Conservation (phyloP, 345 rosid species). For the Aethionema arabicum region DNA sequence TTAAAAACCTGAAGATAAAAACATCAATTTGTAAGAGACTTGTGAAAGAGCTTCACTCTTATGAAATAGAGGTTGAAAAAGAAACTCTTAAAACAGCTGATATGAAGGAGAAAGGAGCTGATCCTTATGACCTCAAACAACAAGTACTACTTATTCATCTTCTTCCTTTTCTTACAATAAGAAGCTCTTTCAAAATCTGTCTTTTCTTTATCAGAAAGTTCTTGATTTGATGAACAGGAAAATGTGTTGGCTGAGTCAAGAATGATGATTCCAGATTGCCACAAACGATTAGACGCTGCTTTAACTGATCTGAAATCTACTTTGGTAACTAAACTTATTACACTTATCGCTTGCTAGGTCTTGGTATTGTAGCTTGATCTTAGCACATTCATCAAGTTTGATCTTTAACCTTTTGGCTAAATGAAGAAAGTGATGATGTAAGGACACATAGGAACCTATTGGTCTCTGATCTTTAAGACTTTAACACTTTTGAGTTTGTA, state of each 20-base stretch:
- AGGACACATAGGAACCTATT: not conserved
- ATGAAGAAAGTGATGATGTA: not conserved
- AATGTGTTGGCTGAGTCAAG: constrained; percentile 96
- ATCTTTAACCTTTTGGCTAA: too few species aligned
- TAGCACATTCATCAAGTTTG: too few species aligned
- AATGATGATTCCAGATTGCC: constrained; percentile 97
- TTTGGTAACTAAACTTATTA: constrained; percentile 48
- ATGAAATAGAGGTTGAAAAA: constrained; percentile 90
- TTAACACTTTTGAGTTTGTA: constrained; percentile 37
- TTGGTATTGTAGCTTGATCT: too few species aligned
- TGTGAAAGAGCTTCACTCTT: constrained; percentile 76
- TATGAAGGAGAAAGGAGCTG: constrained; percentile 91
- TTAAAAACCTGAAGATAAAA: constrained; percentile 74
- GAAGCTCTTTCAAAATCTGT: too few species aligned
- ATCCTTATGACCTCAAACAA: constrained; percentile 90
- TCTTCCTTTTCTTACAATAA: not conserved
- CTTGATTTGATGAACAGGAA: constrained; percentile 48
- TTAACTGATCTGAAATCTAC: constrained; percentile 67
- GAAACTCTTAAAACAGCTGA: constrained; percentile 85
- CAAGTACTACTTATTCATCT: constrained; percentile 52
- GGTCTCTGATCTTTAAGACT: constrained; percentile 6
- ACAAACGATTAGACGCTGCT: constrained; percentile 80
- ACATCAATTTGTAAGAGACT: constrained; percentile 75
- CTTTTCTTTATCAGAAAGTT: not conserved
- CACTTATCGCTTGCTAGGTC: not conserved